A percentile compares a stretch with the other conserved stretches of the same genome.
These are phyloP conservation scores for Hyaloscypha hepaticicola DNA, from an alignment of 495 filamentous ascomycete species.

Conservation along the genomic window DNA sequence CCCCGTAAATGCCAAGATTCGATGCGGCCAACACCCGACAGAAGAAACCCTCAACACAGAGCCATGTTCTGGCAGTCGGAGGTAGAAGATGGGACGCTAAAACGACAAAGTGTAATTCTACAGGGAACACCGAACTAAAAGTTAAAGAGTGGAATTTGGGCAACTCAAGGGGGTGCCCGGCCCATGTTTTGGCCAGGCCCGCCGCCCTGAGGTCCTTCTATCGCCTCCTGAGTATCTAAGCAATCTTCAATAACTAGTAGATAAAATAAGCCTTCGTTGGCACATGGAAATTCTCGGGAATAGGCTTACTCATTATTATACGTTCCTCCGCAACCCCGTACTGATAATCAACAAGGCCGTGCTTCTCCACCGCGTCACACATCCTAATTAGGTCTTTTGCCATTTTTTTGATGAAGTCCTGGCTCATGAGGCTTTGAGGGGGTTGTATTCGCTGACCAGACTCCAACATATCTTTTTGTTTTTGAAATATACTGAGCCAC, in stretches of 20 bases:
- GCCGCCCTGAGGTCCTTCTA: slow-evolving; percentile 25
- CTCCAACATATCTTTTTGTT: slow-evolving; percentile 77
- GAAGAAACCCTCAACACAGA: not conserved
- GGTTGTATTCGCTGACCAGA: slow-evolving; percentile 57
- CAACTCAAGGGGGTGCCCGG: slow-evolving; percentile 20
- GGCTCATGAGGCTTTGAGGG: slow-evolving; percentile 63
- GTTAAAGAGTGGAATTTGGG: not conserved
- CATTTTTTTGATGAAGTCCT: slow-evolving; percentile 72
- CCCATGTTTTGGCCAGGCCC: slow-evolving; percentile 10
- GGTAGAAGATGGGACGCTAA: slow-evolving; percentile 17
- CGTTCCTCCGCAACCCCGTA: slow-evolving; percentile 96
- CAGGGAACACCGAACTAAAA: slow-evolving; percentile 2
- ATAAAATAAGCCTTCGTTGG: slow-evolving; percentile 1
- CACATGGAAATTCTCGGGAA: not conserved
- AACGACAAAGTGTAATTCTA: slow-evolving; percentile 15
- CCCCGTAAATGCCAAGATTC: slow-evolving; percentile 8
- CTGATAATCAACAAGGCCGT: slow-evolving; percentile 94
- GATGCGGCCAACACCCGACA: slow-evolving; percentile 5
- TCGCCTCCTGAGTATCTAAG: slow-evolving; percentile 55
- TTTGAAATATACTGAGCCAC: slow-evolving; percentile 85
- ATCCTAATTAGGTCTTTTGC: slow-evolving; percentile 76
- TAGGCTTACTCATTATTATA: slow-evolving; percentile 72
- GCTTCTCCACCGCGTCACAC: slow-evolving; percentile 81
- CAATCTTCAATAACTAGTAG: slow-evolving; percentile 62
- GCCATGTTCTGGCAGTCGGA: not conserved